These are phyloP conservation scores for Penicillium digitatum DNA, from an alignment of 2,329 filamentous ascomycete species.

Conservation along the genomic window DNA sequence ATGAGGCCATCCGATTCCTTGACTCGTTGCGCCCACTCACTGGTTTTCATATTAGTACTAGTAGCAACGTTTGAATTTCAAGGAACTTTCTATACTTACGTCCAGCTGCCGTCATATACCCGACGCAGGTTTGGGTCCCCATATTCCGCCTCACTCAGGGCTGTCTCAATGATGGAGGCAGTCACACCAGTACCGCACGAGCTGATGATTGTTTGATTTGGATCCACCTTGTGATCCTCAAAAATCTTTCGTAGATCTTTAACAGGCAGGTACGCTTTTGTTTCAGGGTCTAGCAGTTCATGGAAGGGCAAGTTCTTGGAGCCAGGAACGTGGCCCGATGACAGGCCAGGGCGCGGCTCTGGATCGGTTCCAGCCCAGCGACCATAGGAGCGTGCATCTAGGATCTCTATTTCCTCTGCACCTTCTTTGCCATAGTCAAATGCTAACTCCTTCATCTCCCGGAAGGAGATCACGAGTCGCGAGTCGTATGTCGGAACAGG, in stretches of 20 bases:
- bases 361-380: conserved; percentile 78
- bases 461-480: conserved; percentile 70
- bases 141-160: conserved; percentile 72
- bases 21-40: conserved; percentile 52
- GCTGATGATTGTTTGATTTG: conserved; percentile 74
- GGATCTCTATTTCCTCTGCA: conserved; percentile 74
- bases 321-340: conserved; percentile 87
- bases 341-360: conserved; percentile 79
- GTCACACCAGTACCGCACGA: conserved; percentile 94
- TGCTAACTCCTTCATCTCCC: conserved; percentile 75
- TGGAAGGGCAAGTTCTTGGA: conserved; percentile 78
- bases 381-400: conserved; percentile 78
- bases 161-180: conserved; percentile 84
- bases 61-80: neutral
- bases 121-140: conserved; percentile 63
- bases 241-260: conserved; percentile 73
- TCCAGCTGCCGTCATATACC: conserved; percentile 97
- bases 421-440: conserved; percentile 76
- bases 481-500: conserved; percentile 55
- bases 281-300: conserved; percentile 74
- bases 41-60: conserved; percentile 18
- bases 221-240: conserved; percentile 72
- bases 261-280: conserved; percentile 71
- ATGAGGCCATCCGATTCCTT: conserved; percentile 46
- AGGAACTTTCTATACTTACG: conserved; percentile 59